Evolutionary conservation across 2,329 filamentous ascomycete species (phyloP).

Genomic region (Ceratocystis cacaofunesta): DNA sequence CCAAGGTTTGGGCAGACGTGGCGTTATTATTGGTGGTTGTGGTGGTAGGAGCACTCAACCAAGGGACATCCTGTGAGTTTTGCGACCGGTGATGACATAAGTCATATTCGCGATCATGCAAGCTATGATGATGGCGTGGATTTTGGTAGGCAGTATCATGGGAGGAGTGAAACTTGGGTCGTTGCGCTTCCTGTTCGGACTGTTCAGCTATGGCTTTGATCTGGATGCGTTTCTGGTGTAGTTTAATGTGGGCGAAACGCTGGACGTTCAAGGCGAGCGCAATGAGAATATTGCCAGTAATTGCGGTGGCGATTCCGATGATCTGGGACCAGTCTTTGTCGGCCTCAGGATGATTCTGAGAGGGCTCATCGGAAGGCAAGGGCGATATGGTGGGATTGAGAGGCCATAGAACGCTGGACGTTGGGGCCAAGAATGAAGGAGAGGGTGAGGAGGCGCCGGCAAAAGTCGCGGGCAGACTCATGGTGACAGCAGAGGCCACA

Average conservation of each 20-base stretch:
- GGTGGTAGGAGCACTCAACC: not conserved
- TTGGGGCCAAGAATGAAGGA: not conserved
- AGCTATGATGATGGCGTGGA: not conserved
- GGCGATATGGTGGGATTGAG: slow-evolving; percentile 9
- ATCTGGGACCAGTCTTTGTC: slow-evolving; percentile 70
- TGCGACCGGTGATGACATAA: not conserved
- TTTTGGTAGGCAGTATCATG: not conserved
- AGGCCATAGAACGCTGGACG: slow-evolving; percentile 5
- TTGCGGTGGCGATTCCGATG: slow-evolving; percentile 87
- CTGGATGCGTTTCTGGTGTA: slow-evolving; percentile 55
- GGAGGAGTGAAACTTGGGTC: slow-evolving; percentile 18
- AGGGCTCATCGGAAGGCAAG: slow-evolving; percentile 1
- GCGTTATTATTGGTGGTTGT: not conserved
- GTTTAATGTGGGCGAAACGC: slow-evolving; percentile 79
- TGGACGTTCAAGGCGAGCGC: slow-evolving; percentile 93
- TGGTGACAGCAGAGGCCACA: not conserved
- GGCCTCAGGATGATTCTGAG: slow-evolving; percentile 21
- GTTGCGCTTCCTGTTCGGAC: slow-evolving; percentile 36
- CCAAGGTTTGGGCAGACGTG: no score
- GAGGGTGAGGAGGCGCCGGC: not conserved
- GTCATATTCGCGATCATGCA: not conserved
- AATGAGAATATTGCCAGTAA: slow-evolving; percentile 84
- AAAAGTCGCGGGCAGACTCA: slow-evolving; percentile 3
- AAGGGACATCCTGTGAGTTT: not conserved
- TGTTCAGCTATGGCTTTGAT: slow-evolving; percentile 40